Evolutionary conservation across 495 filamentous ascomycete genomes (phyloP), one percentile per base, ranked within the genome.

Genomic region (Hypomontagnella submonticulosa): DNA sequence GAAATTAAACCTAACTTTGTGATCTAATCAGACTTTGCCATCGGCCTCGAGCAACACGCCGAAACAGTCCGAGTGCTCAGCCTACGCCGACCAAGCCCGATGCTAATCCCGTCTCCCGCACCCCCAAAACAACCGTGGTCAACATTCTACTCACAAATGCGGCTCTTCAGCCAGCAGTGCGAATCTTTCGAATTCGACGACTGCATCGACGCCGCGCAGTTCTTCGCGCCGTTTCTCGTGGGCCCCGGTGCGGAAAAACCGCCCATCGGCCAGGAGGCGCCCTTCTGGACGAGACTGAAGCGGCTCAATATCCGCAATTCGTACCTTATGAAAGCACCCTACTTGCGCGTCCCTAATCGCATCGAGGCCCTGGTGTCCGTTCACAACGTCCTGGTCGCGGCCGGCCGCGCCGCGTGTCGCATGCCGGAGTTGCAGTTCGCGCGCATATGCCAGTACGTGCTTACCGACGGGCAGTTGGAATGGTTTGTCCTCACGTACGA

Each of bases 161-260:
- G 66, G 3, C 11, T 10, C 2, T 69, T 64, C 15, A 61, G 60
- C 34, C 60, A 69, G 41, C 66, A 64, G 9, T 64, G 60, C 57
- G 66, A 69, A 34, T 64, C 66, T 4, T 66, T 69, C 43, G 60
- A 64, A 3, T 69, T 69, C 66, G 66, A 69, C 55, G 66, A 69
- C 56, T 59, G 66, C 50, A 40, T 69, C 54, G 66, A 69, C 12
- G 66, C 54, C 6, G 33, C 32, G 18, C 60, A 64, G 30, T 69
- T 69, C 37, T 69, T 69, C 37, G 18, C 61, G 11, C 66, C 66
- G 0, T 69, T 69, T 11, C 34, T 69, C 1, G 15, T 40, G 0
- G 63, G 55, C 1, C 46, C 44, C 10, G 15, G n/a, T 9, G 19
- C 34, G 4, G 51, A 61, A 18, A 23, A 49, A 34, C 15, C 54